These are phyloP conservation scores for Thalassiosira hispida DNA, from an alignment of 352 stramenopile genomes.

Conservation along the genomic window DNA sequence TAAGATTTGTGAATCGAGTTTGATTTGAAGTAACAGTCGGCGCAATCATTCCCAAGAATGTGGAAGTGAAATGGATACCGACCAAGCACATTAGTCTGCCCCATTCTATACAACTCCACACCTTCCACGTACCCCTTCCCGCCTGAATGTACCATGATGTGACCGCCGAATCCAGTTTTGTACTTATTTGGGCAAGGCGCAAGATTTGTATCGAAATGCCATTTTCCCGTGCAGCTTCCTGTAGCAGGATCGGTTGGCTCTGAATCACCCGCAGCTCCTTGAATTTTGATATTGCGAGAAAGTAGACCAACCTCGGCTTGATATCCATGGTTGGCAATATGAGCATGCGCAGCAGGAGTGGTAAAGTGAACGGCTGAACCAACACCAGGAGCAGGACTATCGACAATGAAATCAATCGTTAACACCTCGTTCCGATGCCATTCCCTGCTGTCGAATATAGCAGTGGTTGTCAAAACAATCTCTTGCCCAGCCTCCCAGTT, in stretches of 20 bases:
- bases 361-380: slow-evolving; percentile 31
- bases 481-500: too few species aligned
- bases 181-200: slow-evolving; percentile 30
- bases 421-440: slow-evolving; percentile 71
- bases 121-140: slow-evolving; percentile 53
- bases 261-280: slow-evolving; percentile 42
- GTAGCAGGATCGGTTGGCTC: slow-evolving; percentile 40
- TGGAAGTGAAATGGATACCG: slow-evolving; percentile 60
- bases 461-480: too few species aligned
- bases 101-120: slow-evolving; percentile 52
- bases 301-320: slow-evolving; percentile 60
- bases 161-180: slow-evolving; percentile 61
- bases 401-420: slow-evolving; percentile 39
- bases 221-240: not conserved
- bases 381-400: slow-evolving; percentile 19
- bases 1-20: slow-evolving; percentile 60
- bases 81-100: slow-evolving; percentile 53
- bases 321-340: slow-evolving; percentile 51
- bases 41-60: slow-evolving; percentile 39
- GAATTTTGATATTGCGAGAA: slow-evolving; percentile 52
- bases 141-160: slow-evolving; percentile 55
- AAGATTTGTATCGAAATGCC: slow-evolving; percentile 6
- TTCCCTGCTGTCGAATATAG: slow-evolving; percentile 51
- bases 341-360: slow-evolving; percentile 19
- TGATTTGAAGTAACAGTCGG: slow-evolving; percentile 55